These are phyloP conservation scores for Firmiana major DNA, from an alignment of 345 rosid genomes.

Conservation along the genomic window DNA sequence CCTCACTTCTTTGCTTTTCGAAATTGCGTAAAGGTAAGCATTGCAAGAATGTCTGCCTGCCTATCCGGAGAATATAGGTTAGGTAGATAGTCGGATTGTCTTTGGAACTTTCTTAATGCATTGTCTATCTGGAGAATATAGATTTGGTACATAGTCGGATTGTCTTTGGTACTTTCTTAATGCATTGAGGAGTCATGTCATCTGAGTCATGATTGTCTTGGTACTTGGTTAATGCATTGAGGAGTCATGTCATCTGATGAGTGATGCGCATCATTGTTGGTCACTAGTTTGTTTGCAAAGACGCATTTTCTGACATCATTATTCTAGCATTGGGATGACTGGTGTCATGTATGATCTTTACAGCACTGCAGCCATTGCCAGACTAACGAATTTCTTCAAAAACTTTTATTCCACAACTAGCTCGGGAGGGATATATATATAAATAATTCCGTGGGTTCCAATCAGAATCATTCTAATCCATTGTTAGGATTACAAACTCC, in stretches of 20 bases:
- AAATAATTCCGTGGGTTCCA: too few relatives aligned
- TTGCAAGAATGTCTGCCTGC: too few relatives aligned
- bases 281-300: not conserved
- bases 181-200: too few relatives aligned
- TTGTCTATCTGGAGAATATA: not conserved
- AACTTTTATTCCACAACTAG: conserved; percentile 1
- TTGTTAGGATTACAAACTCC: too few relatives aligned
- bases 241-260: too few relatives aligned
- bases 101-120: not conserved
- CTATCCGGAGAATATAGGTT: not conserved
- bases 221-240: not conserved
- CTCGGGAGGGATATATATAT: not conserved
- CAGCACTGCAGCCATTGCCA: not conserved
- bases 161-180: not conserved
- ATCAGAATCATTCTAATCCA: too few relatives aligned
- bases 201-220: too few relatives aligned
- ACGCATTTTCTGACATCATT: not conserved
- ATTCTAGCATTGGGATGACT: not conserved
- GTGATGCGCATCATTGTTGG: not conserved
- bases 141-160: not conserved
- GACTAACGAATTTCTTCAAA: not conserved
- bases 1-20: not conserved
- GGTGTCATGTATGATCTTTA: not conserved
- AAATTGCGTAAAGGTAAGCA: not conserved
- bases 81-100: not conserved